These are phyloP conservation scores for Phlebiopsis flavidoalba DNA, from an alignment of 768 basidiomycete genomes.

Conservation along the genomic window DNA sequence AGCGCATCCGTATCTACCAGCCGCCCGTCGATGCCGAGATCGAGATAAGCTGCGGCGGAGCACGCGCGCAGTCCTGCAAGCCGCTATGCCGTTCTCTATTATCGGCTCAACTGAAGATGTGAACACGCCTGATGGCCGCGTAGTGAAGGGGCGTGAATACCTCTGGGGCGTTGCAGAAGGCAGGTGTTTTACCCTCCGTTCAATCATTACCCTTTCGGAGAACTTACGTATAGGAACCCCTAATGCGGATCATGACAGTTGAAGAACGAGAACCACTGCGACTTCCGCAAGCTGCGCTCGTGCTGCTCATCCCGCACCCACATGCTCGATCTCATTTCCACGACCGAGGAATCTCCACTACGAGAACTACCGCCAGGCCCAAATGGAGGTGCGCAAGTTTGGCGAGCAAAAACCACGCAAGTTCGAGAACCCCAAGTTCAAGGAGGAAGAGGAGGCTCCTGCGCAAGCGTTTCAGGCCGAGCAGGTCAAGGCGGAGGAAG, in stretches of 20 bases:
- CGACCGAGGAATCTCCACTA: slow-evolving; percentile 95
- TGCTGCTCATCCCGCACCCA: slow-evolving; percentile 90
- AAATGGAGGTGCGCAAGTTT: slow-evolving; percentile 99
- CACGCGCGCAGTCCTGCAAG: slow-evolving; percentile 69
- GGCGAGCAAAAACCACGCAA: slow-evolving; percentile 99
- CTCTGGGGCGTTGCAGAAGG: slow-evolving; percentile 99
- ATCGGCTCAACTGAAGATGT: slow-evolving; percentile 97
- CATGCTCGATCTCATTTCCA: slow-evolving; percentile 97
- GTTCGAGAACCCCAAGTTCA: slow-evolving; percentile 99
- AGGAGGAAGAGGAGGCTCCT: slow-evolving; percentile 98
- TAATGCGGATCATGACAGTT: slow-evolving; percentile 43
- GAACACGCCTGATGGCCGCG: slow-evolving; percentile 80
- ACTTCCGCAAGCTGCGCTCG: slow-evolving; percentile 96
- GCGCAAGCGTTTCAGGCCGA: slow-evolving; percentile 97
- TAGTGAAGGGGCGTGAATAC: slow-evolving; percentile 97
- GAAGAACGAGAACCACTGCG: slow-evolving; percentile 99
- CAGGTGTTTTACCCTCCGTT: slow-evolving; percentile 28
- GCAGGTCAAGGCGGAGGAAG: slow-evolving; percentile 98
- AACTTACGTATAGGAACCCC: not conserved
- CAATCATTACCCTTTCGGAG: not conserved
- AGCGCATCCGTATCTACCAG: slow-evolving; percentile 89
- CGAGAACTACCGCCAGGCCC: slow-evolving; percentile 95
- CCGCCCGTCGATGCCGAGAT: slow-evolving; percentile 90
- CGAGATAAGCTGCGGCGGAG: slow-evolving; percentile 85
- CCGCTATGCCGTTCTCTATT: slow-evolving; percentile 97